phyloP scores from a whole-genome alignment of 805 yeast genomes.

The Candida rishiriensis region DNA sequence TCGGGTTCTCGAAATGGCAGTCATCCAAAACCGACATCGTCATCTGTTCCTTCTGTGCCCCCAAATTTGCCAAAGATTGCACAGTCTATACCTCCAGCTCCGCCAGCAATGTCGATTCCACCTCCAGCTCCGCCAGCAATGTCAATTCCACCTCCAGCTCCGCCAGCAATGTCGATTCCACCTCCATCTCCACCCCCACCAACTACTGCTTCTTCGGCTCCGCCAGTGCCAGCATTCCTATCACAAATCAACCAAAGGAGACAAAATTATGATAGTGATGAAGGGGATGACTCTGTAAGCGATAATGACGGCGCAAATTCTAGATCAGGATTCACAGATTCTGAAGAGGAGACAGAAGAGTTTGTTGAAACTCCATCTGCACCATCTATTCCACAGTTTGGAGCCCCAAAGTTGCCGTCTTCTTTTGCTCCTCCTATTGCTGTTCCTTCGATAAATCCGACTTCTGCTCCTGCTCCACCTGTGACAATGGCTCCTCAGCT shows the following conservation, averaged over 20 bases:
- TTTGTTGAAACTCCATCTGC: conserved; percentile 16
- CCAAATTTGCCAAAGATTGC: conserved; percentile 24
- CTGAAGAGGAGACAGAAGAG: conserved; percentile 19
- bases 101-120: background rate
- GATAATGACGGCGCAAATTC: conserved; percentile 1
- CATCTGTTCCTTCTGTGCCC: conserved; percentile 11
- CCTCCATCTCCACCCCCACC: conserved; percentile 20
- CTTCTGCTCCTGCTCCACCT: conserved; percentile 16
- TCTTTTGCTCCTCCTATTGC: conserved; percentile 16
- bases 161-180: too few species aligned
- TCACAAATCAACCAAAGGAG: conserved; percentile 47
- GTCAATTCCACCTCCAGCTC: conserved; percentile 7
- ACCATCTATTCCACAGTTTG: conserved; percentile 12
- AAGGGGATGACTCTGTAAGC: conserved; percentile 3
- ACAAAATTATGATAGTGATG: conserved; percentile 42
- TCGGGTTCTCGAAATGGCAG: background rate
- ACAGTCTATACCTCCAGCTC: conserved; percentile 14
- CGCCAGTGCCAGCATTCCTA: conserved; percentile 30
- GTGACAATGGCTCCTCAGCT: conserved; percentile 7
- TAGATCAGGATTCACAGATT: conserved; percentile 23
- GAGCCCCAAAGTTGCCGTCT: conserved; percentile 14
- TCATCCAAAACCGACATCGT: conserved; percentile 12
- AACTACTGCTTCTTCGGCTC: conserved; percentile 16
- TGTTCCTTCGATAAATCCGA: conserved; percentile 12
- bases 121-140: background rate